These are phyloP conservation scores for Globisporangium paddicum DNA, from an alignment of 352 stramenopile genomes.

Conservation along the genomic window DNA sequence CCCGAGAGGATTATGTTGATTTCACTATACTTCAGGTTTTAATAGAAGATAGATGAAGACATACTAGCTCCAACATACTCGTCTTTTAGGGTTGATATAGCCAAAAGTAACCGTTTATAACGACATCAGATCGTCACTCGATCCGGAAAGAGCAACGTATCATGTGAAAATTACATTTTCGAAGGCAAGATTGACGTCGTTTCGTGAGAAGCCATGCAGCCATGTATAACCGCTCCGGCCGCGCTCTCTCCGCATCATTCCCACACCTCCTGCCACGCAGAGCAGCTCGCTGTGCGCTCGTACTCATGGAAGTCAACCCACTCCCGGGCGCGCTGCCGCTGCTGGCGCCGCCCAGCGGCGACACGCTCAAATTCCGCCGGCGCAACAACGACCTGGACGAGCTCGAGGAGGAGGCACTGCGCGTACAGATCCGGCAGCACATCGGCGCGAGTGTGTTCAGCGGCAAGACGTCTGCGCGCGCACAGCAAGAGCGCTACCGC, in stretches of 20 bases:
- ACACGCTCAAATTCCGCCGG: slow-evolving; percentile 32
- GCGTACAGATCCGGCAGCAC: slow-evolving; percentile 41
- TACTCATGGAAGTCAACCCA: slow-evolving; percentile 22
- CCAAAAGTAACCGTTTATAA: too few species aligned
- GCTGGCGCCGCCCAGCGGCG: slow-evolving; percentile 29
- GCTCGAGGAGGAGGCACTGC: slow-evolving; percentile 36
- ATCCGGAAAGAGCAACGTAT: too few species aligned
- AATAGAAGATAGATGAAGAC: too few species aligned
- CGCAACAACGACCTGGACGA: slow-evolving; percentile 46
- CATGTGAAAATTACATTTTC: too few species aligned
- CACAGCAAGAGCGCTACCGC: slow-evolving; percentile 9
- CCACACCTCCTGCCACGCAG: background rate
- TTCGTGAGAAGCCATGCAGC: background rate
- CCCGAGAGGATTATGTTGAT: too few species aligned
- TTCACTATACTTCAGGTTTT: too few species aligned
- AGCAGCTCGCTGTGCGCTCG: background rate
- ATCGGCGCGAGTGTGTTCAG: slow-evolving; percentile 17
- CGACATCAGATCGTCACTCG: too few species aligned
- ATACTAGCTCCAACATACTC: too few species aligned
- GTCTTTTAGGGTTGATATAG: too few species aligned
- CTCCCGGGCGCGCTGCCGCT: slow-evolving; percentile 19
- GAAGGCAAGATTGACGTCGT: too few species aligned
- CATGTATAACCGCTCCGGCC: background rate
- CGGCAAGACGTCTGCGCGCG: slow-evolving; percentile 6
- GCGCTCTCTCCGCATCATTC: background rate